These are phyloP conservation scores for Pseudogymnoascus sp. DNA, from an alignment of 2,329 filamentous ascomycete genomes.

Conservation along the genomic window DNA sequence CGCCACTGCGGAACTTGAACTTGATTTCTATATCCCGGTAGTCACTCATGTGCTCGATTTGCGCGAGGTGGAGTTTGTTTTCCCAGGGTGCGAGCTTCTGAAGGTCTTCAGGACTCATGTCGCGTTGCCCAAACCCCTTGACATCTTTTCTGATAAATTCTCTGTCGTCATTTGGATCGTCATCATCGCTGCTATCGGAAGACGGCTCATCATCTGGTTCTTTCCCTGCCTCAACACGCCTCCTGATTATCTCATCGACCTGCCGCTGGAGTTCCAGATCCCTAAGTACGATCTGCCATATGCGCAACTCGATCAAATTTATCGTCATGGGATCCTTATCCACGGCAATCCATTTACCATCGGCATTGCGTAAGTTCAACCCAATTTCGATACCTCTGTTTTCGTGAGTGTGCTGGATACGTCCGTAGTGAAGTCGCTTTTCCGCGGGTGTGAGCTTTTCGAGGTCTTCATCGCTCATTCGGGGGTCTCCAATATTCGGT, in stretches of 20 bases:
- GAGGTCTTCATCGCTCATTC: not conserved
- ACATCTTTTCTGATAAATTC: not conserved
- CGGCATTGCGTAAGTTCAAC: not conserved
- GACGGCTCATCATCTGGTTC: not conserved
- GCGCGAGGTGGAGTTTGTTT: not conserved
- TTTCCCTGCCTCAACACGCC: not conserved
- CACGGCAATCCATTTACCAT: not conserved
- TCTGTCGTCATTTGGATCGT: not conserved
- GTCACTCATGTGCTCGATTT: not conserved
- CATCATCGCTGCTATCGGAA: not conserved
- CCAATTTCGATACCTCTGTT: not conserved
- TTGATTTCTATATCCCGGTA: not conserved
- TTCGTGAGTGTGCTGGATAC: not conserved
- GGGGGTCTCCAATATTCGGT: not conserved
- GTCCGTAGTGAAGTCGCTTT: not conserved
- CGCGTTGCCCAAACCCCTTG: not conserved
- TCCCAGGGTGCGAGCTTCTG: not conserved
- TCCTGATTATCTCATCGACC: not conserved
- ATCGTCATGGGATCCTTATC: not conserved
- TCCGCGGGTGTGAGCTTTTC: not conserved
- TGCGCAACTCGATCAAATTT: not conserved
- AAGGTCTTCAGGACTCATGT: not conserved
- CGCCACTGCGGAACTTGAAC: not conserved
- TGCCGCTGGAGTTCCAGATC: not conserved
- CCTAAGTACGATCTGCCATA: not conserved